Base-by-base conservation (phyloP, 345 rosid genomes). In the Salix koriyanagi region DNA sequence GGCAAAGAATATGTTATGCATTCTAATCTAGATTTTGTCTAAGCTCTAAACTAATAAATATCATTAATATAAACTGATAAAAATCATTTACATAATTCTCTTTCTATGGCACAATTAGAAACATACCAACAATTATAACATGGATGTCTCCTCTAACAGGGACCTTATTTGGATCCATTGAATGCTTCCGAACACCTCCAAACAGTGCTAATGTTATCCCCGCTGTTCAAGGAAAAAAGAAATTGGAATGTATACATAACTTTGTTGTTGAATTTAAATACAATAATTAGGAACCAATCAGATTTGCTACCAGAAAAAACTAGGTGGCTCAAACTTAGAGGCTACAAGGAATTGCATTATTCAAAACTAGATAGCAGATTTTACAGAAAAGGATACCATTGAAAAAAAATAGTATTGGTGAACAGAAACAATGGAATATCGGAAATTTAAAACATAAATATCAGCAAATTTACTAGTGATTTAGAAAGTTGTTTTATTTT, bases 101-200 rank as follows among this genome's bases (percentile, higher is more conserved):
- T 39, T 62, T 6, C 26, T 44, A 37, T 62, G 41, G 11, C 32
- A 7, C 62, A 60, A 36, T 64, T 15, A 65, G 41, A 73, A 69
- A 73, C 90, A 81, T 91, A 93, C 99, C 99, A 54, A 95, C 99
- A 84, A 95, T 84, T 65, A 95, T 89, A 83, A 91, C 96, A 84
- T 96, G 99, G 84, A 96, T 90, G 85, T 96, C 99, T 88, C 99
- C 99, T 86, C 99, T 88, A 68, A 96, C 98, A 70, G 99, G 98
- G 81, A 96, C 98, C 93, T 96, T 96, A 85, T 91, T 93, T 74
- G 75, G 83, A 80, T 96, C 94, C 90, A 85, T 84, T n/a, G 96
- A 83, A 86, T 96, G 90, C 91, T 96, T 96, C 39, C 95, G 86
- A 69, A 91, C 97, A 70, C 99, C 99, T 83, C 99, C 99, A 85